A percentile compares a stretch with the other conserved stretches of the same genome.
phyloP scores from a whole-genome alignment of 495 filamentous ascomycete species.

The Geopyxis carbonaria region DNA sequence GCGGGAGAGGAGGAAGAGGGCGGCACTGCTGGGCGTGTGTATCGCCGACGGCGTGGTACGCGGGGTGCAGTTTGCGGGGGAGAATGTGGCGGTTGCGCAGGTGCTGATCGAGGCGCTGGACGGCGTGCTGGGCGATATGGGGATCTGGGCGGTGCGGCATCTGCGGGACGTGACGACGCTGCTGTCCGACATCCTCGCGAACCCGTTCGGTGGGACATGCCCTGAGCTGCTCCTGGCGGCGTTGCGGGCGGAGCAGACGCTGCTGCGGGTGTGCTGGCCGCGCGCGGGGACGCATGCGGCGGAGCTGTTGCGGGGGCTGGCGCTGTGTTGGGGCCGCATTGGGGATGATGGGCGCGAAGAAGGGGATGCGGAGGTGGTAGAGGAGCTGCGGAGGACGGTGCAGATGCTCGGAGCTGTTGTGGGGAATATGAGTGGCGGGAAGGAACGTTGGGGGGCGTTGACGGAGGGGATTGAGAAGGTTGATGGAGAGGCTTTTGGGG shows the following conservation, averaged over 20 bases:
- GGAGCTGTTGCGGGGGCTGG: constrained; percentile 49
- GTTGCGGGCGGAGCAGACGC: constrained; percentile 35
- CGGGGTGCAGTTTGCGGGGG: constrained; percentile 36
- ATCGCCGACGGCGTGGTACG: constrained; percentile 40
- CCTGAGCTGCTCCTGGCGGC: constrained; percentile 39
- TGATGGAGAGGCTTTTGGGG: constrained; percentile 4
- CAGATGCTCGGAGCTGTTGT: constrained; percentile 8
- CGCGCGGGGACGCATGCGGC: constrained; percentile 45
- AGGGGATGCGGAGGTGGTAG: constrained; percentile 2
- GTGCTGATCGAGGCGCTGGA: constrained; percentile 42
- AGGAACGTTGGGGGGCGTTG: background rate
- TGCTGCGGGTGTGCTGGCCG: constrained; percentile 59
- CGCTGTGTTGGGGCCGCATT: constrained; percentile 50
- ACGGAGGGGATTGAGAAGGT: constrained; percentile 3
- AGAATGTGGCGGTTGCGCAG: constrained; percentile 34
- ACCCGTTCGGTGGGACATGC: constrained; percentile 49
- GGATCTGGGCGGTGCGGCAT: constrained; percentile 55
- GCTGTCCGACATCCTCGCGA: constrained; percentile 44
- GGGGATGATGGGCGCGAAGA: constrained; percentile 28
- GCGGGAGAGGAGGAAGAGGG: constrained; percentile 4
- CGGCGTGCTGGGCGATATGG: constrained; percentile 40
- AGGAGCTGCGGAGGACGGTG: constrained; percentile 7
- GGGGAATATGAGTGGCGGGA: constrained; percentile 3
- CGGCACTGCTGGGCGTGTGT: constrained; percentile 32
- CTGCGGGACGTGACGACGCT: constrained; percentile 55